Evolutionary conservation across 768 basidiomycete species (phyloP).

Genomic region (Boletus insuetus): DNA sequence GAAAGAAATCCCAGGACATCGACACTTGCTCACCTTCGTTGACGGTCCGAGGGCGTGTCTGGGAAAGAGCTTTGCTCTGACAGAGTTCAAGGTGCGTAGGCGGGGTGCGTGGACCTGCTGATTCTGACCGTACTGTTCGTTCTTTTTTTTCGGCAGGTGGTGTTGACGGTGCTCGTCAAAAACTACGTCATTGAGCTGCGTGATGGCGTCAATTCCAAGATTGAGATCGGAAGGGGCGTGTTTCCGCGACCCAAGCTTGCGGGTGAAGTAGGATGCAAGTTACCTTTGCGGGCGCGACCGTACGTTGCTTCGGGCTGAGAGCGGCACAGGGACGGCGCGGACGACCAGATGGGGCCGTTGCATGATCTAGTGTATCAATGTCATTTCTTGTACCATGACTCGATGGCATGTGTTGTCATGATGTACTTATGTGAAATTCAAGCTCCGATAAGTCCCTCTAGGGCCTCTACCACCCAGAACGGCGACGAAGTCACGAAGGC

Average conservation of each 20-base stretch:
- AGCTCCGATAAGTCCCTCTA: too few relatives aligned
- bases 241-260: neutral
- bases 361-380: too few relatives aligned
- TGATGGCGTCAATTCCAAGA: conserved; percentile 36
- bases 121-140: neutral
- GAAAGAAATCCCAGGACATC: conserved; percentile 45
- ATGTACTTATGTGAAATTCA: too few relatives aligned
- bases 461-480: too few relatives aligned
- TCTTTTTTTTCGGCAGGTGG: conserved; percentile 30
- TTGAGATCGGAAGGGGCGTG: conserved; percentile 13
- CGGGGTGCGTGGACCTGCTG: neutral
- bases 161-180: conserved; percentile 39
- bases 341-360: too few relatives aligned
- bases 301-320: neutral
- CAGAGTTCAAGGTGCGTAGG: conserved; percentile 27
- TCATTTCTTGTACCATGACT: too few relatives aligned
- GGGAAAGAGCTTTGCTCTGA: conserved; percentile 47
- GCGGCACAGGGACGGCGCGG: too few relatives aligned
- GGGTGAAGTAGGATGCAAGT: conserved; percentile 11
- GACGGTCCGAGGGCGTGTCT: conserved; percentile 51
- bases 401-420: too few relatives aligned
- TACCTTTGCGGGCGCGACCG: conserved; percentile 23
- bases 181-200: conserved; percentile 34
- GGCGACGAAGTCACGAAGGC: too few relatives aligned
- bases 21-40: conserved; percentile 48